Base-by-base conservation (phyloP, 495 filamentous ascomycete genomes). In the Geoglossum glabrum region DNA sequence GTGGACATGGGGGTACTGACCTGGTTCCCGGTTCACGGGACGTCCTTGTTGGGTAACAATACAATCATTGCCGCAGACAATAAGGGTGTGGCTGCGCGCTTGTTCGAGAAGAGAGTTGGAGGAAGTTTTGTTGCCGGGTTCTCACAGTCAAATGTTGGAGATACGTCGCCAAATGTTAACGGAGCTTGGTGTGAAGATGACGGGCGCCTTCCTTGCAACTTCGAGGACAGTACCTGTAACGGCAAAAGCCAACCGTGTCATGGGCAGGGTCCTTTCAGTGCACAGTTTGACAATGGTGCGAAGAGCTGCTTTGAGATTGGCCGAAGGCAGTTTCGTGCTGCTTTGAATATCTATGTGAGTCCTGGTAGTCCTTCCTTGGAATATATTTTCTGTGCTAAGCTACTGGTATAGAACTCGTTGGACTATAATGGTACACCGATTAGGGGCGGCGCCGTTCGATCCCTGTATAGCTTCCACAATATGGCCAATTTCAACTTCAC, bases 1-100 rank as follows among this genome's bases (percentile, higher is more conserved):
- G 86, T 84, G 70, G 83, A 81, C 56, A 79, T 82, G 54, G 90
- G 85, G 34, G 74, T 92, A 2, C 64, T 98, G 52, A 94, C 86
- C 15, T 98, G 89, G 86, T 96, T 95, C 66, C 83, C 90, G 9
- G 87, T 88, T 10, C 90, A 98, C 64, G 92, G 92, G 13, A 98
- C 90, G 0, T 90, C 86, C 7, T 77, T 96, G 73, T 79, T 89
- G 49, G 84, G 85, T 57, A 96, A 98, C 68, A 96, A 98, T 66
- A 95, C 87, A 7, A 71, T 96, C 13, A 80, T 95, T 47, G 82
- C 88, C 3, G 92, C 88, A 10, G 90, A 98, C 66, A 98, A 98
- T 68, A 98, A 98, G 69, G 90, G 90, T 15, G 88, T 95, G 4
- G 92, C 90, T 21, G 90, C 90, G 0, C 81, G 82, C 61, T 69